A percentile compares a stretch with the other conserved stretches of the same genome.
Evolutionary conservation across 768 basidiomycete genomes (phyloP).

Genomic region (Lactarius vividus): DNA sequence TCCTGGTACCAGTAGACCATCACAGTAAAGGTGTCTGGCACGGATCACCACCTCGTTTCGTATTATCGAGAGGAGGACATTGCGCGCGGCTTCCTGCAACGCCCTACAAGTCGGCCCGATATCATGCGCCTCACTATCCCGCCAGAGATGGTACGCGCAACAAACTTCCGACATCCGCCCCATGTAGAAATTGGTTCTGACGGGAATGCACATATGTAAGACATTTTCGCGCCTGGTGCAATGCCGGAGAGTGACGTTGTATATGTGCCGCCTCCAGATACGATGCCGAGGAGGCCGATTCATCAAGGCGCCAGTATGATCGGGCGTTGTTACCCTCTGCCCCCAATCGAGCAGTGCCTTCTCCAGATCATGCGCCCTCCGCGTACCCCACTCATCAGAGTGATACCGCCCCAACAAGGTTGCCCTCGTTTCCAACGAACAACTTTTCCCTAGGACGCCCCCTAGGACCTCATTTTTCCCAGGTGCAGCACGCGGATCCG

Average conservation of each 20-base stretch:
- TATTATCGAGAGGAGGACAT: slow-evolving; percentile 84
- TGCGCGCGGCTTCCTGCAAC: slow-evolving; percentile 61
- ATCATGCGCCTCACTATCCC: slow-evolving; percentile 73
- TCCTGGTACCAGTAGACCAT: slow-evolving; percentile 57
- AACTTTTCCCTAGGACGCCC: slow-evolving; percentile 5
- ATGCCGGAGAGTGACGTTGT: slow-evolving; percentile 1
- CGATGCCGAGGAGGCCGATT: slow-evolving; percentile 28
- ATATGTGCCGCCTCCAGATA: slow-evolving; percentile 25
- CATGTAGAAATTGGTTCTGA: slow-evolving; percentile 73
- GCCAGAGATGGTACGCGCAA: slow-evolving; percentile 71
- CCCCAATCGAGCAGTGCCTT: slow-evolving; percentile 5
- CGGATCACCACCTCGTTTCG: slow-evolving; percentile 78
- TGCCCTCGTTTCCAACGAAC: slow-evolving; percentile 1
- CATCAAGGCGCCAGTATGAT: slow-evolving; percentile 25
- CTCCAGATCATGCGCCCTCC: slow-evolving; percentile 17
- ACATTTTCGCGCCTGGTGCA: slow-evolving; percentile 5
- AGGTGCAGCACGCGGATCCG: slow-evolving; percentile 1
- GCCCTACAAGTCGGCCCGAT: slow-evolving; percentile 67
- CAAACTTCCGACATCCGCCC: slow-evolving; percentile 82
- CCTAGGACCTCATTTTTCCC: slow-evolving; percentile 8
- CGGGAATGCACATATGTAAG: slow-evolving; percentile 62
- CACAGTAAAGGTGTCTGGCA: slow-evolving; percentile 74
- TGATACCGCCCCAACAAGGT: slow-evolving; percentile 2
- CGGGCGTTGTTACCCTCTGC: slow-evolving; percentile 18
- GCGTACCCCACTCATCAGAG: slow-evolving; percentile 18